Base-by-base conservation (phyloP, 129 eudicot genomes). In the Ambrosia trifida region DNA sequence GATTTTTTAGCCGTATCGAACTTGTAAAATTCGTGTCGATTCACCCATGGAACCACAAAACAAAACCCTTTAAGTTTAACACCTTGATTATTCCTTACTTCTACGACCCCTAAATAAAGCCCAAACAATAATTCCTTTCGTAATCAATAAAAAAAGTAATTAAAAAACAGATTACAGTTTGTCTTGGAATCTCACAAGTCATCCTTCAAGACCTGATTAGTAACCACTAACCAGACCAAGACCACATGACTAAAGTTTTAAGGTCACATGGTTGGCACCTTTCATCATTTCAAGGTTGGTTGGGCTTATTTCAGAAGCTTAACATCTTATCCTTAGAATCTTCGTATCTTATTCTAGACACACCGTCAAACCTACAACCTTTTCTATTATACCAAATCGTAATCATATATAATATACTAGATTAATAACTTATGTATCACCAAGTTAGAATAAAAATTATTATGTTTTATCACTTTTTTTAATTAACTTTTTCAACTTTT, bases 171-270 rank as follows among this genome's bases (percentile, higher is more conserved):
- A 75, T 24, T 66, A 66, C 79, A 41, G 73, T 66, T 59, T 76
- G 74, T 66, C 49, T 66, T 66, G 63, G 73, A 75, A 72, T 72
- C 77, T 62, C 69, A 59, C 68, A 32, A 72, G 70, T 73, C 70
- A 36, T 24, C 51, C 70, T 63, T 73, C 70, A 49, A 57, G 41
- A 76, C 57, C 33, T 66, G 62, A 73, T 45, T 76, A 76, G 74
- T 67, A 57, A 76, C 46, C 35, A 24, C 28, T 24, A 24, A 40
- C 44, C 44, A 40, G 44, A 40, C 11, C 11, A 40, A 31, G 40
- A 13, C 20, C 80, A 67, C 80, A 76, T 76, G 68, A 56, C 73
- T 75, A 56, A 66, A 58, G 68, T 44, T 47, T 3, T 32, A 76
- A 32, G 41, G 33, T 67, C 80, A 76, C 74, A 58, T 76, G 79